Conservation (phyloP, 2,329 filamentous ascomycete genomes). For the Talaromyces verruculosus region DNA sequence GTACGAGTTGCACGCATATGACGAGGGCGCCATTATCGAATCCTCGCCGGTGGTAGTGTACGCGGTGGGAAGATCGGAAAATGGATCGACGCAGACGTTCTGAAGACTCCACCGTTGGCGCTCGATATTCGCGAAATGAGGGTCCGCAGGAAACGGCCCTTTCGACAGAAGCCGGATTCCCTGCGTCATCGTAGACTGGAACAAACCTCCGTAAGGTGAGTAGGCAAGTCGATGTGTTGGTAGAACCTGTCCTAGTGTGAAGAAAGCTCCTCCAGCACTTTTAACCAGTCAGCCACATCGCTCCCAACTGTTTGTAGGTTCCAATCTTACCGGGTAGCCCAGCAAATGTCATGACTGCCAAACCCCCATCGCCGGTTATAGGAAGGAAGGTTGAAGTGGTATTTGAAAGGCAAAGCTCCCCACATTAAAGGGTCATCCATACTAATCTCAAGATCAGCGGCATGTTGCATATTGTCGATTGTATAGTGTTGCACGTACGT, state of each 20-base stretch:
- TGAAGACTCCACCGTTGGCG: constrained; percentile 40
- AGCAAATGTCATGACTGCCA: constrained; percentile 94
- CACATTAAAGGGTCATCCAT: constrained; percentile 93
- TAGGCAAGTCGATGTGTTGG: constrained; percentile 81
- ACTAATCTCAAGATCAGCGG: constrained; percentile 52
- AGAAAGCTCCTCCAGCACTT: constrained; percentile 73
- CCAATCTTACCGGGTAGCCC: constrained; percentile 70
- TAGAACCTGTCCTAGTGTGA: constrained; percentile 83
- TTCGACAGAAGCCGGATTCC: constrained; percentile 78
- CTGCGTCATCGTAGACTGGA: constrained; percentile 84
- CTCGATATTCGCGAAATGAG: constrained; percentile 42
- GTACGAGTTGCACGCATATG: constrained; percentile 67
- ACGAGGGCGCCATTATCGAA: constrained; percentile 67
- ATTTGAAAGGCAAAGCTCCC: constrained; percentile 78
- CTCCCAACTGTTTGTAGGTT: background rate
- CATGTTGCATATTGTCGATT: constrained; percentile 21
- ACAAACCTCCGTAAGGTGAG: constrained; percentile 77
- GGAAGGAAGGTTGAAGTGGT: constrained; percentile 64
- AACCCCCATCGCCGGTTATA: constrained; percentile 81
- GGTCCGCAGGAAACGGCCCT: constrained; percentile 56
- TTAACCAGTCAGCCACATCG: constrained; percentile 11
- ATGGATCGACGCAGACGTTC: constrained; percentile 49
- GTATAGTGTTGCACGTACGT: constrained; percentile 50
- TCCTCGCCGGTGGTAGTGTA: constrained; percentile 44
- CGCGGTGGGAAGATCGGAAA: constrained; percentile 45